Evolutionary conservation across 495 filamentous ascomycete species (phyloP), one percentile per base, ranked within the genome.

Genomic region (Podospora pseudopauciseta): DNA sequence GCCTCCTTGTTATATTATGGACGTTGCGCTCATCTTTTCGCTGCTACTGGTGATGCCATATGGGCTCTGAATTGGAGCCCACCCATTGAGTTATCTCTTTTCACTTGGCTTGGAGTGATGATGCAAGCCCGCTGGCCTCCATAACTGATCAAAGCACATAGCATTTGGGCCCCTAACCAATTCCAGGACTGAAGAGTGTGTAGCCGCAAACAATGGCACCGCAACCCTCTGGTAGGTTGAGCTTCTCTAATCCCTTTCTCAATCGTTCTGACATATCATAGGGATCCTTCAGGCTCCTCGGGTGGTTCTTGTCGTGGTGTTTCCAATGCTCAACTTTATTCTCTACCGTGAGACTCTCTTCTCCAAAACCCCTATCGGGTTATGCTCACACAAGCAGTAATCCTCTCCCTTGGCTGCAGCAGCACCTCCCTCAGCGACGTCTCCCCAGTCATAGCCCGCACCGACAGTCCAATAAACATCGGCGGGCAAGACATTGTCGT

Each of bases 201-300:
- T 13, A 16, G 9, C 15, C 39, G 1, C 39, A 49, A 34, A 64
- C 27, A 5, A 68, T 71, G 67, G 60, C 39, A 49, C 54, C 67
- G 2, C 70, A 57, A 59, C 56, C 66, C 23, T 58, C 66, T 23
- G 65, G 71, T 73, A 30, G 4, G 68, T 70, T 57, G 11, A 55
- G n/a, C 59, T 23, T 23, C 20, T 23, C 20, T 28, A 11, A 0
- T 28, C 0, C n/a, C 16, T 3, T 34, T 4, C 49, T 55, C 44
- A 16, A 16, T 39, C 18, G 19, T 18, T 61, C 63, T 20, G 61
- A 67, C 15, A 20, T 55, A 34, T 19, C 5, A 9, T 15, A 75
- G 71, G 71, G 71, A 70, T 72, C 53, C 67, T 73, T 58, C 68
- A 75, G 60, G 65, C 71, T 64, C 71, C 71, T n/a, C 67, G 73